Evolutionary conservation across 164 flowering plant species (phyloP), one percentile per base, ranked within the genome.

Genomic region (Tetracentron sinense): DNA sequence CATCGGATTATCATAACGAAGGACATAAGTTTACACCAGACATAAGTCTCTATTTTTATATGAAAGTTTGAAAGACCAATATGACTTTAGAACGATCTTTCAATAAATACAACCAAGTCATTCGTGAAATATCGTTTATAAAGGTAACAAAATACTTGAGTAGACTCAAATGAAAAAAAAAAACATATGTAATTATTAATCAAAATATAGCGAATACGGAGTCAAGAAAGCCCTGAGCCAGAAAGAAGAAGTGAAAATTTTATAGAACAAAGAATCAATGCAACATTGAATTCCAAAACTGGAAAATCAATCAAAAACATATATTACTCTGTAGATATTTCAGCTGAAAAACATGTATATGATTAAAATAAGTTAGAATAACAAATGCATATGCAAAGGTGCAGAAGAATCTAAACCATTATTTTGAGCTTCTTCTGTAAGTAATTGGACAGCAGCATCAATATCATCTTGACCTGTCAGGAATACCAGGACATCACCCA

Each of bases 391-490:
- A 38, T 38, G 5, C 8, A 38, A 38, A 33, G 10, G 38, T 33
- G 44, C 15, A 4, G 44, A 38, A 1, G 11, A 38, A 38, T 10
- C 2, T 16, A 8, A 38, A 4, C 76, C 69, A 63, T 31, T 77
- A 62, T 61, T 72, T 38, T 75, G 90, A 70, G 78, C 68, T 75
- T 91, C 91, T 73, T 94, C 97, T 44, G 79, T 72, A 46, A 94
- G 79, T 74, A 89, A 62, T 64, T 79, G 84, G 51, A 79, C 80
- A 61, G 96, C 90, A 68, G 96, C 82, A 73, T 94, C 94, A 69
- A 94, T 94, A 78, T 94, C 99, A 81, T 94, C 96, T 83, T 94
- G 96, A 67, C 99, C 99, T 14, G 97, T 91, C 50, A 94, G 92
- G 77, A 94, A 91, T 61, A 90, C 90, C 61, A 94, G 77, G 64